Conservation (phyloP, 768 basidiomycete genomes). For the Lepiota subincarnata region DNA sequence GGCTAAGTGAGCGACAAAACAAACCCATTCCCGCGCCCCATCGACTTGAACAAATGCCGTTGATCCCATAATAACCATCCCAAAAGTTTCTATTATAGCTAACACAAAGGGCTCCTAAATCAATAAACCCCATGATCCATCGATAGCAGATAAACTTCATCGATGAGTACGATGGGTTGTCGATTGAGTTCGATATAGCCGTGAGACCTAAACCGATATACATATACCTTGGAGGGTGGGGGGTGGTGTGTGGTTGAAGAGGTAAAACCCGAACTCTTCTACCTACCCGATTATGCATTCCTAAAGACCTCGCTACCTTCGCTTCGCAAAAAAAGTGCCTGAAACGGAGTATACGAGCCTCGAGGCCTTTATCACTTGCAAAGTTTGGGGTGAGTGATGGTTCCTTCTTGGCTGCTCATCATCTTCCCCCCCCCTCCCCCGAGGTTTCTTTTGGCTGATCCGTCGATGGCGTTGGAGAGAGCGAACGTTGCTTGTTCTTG, state of each 20-base stretch:
- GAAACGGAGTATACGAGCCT: constrained; percentile 1
- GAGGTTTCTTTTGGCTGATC: too few species aligned
- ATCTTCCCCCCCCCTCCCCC: neutral
- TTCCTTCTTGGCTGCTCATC: too few species aligned
- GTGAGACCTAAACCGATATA: neutral
- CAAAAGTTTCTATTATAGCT: neutral
- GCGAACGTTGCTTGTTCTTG: too few species aligned
- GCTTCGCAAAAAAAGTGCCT: neutral
- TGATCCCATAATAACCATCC: neutral
- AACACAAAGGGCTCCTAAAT: neutral
- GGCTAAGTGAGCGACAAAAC: too few species aligned
- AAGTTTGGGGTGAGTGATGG: neutral
- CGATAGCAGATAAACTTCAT: constrained; percentile 2
- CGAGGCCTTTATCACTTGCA: neutral
- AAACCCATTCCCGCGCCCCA: too few species aligned
- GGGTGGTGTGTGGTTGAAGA: too few species aligned
- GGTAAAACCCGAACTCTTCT: too few species aligned
- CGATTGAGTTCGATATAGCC: constrained; percentile 2
- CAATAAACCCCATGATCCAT: neutral
- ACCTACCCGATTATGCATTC: neutral
- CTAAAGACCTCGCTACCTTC: too few species aligned
- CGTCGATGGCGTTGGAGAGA: too few species aligned
- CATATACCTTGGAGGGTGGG: neutral
- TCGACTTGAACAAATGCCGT: neutral
- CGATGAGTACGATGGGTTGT: neutral